These are phyloP conservation scores for Plantago elongata DNA, from an alignment of 257 asterid species.

Conservation along the genomic window DNA sequence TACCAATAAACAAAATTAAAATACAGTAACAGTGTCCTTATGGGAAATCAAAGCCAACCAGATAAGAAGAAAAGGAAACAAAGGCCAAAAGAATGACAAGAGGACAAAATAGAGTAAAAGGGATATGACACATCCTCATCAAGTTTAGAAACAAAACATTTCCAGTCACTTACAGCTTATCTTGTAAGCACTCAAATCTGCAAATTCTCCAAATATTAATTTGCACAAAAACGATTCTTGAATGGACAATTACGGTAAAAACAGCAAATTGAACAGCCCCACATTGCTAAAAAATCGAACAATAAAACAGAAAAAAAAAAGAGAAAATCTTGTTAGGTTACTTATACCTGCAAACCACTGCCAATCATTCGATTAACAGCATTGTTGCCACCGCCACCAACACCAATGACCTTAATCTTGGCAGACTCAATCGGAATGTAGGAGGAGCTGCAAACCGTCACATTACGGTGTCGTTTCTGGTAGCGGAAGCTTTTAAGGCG, in stretches of 20 bases:
- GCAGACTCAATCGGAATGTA: slow-evolving; percentile 69
- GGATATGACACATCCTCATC: background rate
- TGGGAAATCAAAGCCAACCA: background rate
- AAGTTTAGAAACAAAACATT: too few relatives aligned
- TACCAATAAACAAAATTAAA: too few relatives aligned
- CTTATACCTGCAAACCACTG: slow-evolving; percentile 72
- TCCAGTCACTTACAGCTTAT: too few relatives aligned
- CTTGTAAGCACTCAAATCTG: too few relatives aligned
- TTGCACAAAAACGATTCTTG: too few relatives aligned
- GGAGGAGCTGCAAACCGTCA: slow-evolving; percentile 47
- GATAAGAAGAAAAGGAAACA: background rate
- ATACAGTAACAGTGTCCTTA: too few relatives aligned
- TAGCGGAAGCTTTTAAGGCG: slow-evolving; percentile 35
- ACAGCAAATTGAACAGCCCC: background rate
- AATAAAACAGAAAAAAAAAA: background rate
- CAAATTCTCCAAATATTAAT: too few relatives aligned
- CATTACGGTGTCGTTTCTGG: slow-evolving; percentile 34
- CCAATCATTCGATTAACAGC: slow-evolving; percentile 98
- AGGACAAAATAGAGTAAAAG: background rate
- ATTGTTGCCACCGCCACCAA: slow-evolving; percentile 97
- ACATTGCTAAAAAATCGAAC: background rate
- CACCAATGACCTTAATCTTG: slow-evolving; percentile 92
- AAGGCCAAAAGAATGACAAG: background rate
- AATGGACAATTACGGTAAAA: too few relatives aligned
- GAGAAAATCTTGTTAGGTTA: background rate